Conservation (phyloP, 140 eudicot species). For the Anethum foeniculum region DNA sequence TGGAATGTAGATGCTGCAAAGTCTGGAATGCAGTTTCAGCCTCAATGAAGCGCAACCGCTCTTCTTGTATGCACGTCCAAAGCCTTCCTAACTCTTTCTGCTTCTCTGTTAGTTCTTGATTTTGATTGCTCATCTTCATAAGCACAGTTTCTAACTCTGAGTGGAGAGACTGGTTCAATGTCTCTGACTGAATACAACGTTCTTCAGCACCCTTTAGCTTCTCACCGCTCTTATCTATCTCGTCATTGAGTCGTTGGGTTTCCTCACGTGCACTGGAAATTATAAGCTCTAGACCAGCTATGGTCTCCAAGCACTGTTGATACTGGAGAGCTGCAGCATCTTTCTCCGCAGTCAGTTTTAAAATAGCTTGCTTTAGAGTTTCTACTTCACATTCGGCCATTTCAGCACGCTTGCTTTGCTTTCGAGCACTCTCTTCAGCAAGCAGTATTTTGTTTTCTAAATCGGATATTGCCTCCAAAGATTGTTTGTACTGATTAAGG, state of each 20-base stretch:
- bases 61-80: constrained; percentile 92
- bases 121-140: constrained; percentile 52
- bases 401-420: constrained; percentile 37
- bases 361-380: constrained; percentile 39
- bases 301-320: constrained; percentile 61
- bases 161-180: constrained; percentile 61
- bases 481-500: constrained; percentile 45
- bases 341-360: constrained; percentile 56
- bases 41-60: constrained; percentile 73
- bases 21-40: constrained; percentile 92
- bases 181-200: constrained; percentile 48
- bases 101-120: constrained; percentile 72
- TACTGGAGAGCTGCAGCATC: constrained; percentile 40
- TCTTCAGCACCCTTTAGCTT: constrained; percentile 69
- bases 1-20: constrained; percentile 65
- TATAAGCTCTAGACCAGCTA: constrained; percentile 46
- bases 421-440: constrained; percentile 51
- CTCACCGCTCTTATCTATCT: constrained; percentile 46
- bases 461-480: constrained; percentile 39
- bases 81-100: constrained; percentile 87
- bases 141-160: constrained; percentile 53
- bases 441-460: constrained; percentile 48
- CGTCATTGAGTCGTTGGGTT: constrained; percentile 44
- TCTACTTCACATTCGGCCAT: constrained; percentile 54
- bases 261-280: constrained; percentile 52